Evolutionary conservation across 768 basidiomycete genomes (phyloP).

Genomic region (Rhodotorula taiwanensis): DNA sequence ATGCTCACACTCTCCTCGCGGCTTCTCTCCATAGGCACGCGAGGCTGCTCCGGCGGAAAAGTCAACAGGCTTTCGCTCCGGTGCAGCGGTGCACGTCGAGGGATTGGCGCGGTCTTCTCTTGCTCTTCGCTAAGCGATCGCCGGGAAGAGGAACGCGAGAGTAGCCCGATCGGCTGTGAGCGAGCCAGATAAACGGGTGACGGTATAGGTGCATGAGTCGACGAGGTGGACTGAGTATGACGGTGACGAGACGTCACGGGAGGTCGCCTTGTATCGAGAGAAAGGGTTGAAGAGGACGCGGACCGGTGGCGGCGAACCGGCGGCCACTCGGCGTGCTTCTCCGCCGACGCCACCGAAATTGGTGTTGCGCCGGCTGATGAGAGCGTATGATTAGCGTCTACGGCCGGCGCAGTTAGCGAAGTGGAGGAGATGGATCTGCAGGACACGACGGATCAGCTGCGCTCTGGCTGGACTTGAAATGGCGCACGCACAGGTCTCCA

Average conservation of each 20-base stretch:
- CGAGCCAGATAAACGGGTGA: slow-evolving; percentile 22
- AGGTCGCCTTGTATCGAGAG: too few species aligned
- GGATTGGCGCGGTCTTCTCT: too few species aligned
- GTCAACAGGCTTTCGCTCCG: slow-evolving; percentile 30
- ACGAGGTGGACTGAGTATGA: not conserved
- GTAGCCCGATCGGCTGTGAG: slow-evolving; percentile 26
- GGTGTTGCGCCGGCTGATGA: too few species aligned
- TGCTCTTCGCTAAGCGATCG: not conserved
- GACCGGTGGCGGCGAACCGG: not conserved
- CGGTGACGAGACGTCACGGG: not conserved
- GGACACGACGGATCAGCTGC: too few species aligned
- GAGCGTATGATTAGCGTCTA: too few species aligned
- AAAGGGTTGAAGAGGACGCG: too few species aligned
- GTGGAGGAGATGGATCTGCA: too few species aligned
- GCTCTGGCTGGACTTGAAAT: too few species aligned
- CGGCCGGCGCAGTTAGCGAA: too few species aligned
- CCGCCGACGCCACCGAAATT: too few species aligned
- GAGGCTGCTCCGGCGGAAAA: slow-evolving; percentile 12
- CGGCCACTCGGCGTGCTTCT: too few species aligned
- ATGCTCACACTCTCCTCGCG: not conserved
- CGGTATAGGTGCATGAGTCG: slow-evolving; percentile 16
- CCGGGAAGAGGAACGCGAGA: slow-evolving; percentile 3
- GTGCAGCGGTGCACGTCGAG: slow-evolving; percentile 7
- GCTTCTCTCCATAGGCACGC: not conserved
- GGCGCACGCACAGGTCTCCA: too few species aligned